phyloP scores from a whole-genome alignment of 2,329 filamentous ascomycete genomes.

The Fonsecaea monophora region DNA sequence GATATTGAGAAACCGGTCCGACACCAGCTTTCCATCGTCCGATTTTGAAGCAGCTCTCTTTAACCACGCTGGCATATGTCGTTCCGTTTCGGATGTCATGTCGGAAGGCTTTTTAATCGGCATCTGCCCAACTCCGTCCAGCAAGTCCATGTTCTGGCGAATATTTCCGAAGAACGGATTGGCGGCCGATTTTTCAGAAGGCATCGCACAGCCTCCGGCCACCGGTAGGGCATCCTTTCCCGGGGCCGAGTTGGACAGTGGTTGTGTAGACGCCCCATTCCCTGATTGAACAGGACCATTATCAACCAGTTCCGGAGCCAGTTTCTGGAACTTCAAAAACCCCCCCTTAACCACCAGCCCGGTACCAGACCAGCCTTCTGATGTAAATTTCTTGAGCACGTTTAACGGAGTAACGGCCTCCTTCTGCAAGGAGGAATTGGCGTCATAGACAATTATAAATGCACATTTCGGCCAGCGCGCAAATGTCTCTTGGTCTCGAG shows the following conservation, averaged over 20 bases:
- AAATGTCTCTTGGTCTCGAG: constrained; percentile 74
- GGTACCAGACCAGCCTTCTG: constrained; percentile 78
- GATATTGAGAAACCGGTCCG: constrained; percentile 81
- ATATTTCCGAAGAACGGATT: constrained; percentile 98
- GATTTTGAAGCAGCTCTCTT: constrained; percentile 67
- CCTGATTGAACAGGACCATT: constrained; percentile 47
- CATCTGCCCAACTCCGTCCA: constrained; percentile 88
- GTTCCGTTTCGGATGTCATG: constrained; percentile 56
- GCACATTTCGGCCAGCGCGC: constrained; percentile 75
- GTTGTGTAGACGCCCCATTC: constrained; percentile 51
- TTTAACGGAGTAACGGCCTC: constrained; percentile 83
- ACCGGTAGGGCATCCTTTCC: constrained; percentile 71
- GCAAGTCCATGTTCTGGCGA: constrained; percentile 92
- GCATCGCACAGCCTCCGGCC: constrained; percentile 88
- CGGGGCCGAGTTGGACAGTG: constrained; percentile 59
- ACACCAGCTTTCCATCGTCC: constrained; percentile 79
- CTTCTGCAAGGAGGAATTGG: constrained; percentile 74
- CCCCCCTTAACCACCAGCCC: constrained; percentile 81
- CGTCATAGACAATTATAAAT: constrained; percentile 87
- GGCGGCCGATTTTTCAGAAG: constrained; percentile 67
- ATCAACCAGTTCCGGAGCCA: constrained; percentile 71
- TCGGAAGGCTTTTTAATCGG: constrained; percentile 64
- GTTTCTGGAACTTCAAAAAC: constrained; percentile 73
- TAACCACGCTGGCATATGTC: constrained; percentile 77
- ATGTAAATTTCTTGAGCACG: constrained; percentile 90